A percentile compares a stretch with the other conserved stretches of the same genome.
Evolutionary conservation across 2,329 filamentous ascomycete species (phyloP).

Genomic region (Trichoderma guizhouense): DNA sequence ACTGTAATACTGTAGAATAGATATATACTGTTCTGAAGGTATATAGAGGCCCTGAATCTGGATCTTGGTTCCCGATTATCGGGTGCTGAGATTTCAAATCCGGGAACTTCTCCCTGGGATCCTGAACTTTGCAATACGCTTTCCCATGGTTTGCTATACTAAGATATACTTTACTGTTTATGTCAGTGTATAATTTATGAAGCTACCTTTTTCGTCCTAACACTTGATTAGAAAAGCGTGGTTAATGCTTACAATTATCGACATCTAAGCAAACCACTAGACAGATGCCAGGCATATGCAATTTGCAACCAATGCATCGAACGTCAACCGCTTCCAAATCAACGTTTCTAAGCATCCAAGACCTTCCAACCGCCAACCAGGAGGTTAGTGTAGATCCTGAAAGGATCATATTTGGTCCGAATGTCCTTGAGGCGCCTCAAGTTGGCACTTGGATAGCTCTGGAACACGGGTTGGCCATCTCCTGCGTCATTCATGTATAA

Average conservation of each 20-base stretch:
- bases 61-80: not conserved
- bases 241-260: not conserved
- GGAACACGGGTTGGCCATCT: not conserved
- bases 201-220: not conserved
- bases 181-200: not conserved
- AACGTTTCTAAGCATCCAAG: not conserved
- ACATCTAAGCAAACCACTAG: not conserved
- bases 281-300: not conserved
- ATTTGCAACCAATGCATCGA: not conserved
- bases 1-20: not conserved
- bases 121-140: not conserved
- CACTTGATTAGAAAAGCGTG: not conserved
- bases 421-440: not conserved
- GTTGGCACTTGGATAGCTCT: not conserved
- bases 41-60: not conserved
- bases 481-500: not conserved
- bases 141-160: not conserved
- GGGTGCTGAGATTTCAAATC: not conserved
- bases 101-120: not conserved
- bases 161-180: not conserved
- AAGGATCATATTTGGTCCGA: not conserved
- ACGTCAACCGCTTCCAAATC: not conserved
- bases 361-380: slow-evolving; percentile 1
- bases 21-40: not conserved
- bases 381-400: not conserved